phyloP scores from a whole-genome alignment of 768 basidiomycete genomes.

The Boletales sp. region DNA sequence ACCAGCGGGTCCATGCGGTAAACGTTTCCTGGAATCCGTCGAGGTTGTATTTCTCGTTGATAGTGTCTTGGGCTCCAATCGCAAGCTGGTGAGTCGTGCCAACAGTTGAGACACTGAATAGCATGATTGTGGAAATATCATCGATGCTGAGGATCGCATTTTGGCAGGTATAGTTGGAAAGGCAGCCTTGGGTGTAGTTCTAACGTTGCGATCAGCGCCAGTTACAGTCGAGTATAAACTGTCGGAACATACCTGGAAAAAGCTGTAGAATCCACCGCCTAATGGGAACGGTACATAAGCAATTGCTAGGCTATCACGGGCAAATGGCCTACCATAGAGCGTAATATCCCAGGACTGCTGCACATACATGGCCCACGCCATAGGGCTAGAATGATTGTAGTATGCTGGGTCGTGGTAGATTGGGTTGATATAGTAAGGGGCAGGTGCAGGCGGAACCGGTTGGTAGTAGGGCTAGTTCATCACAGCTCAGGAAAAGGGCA shows the following conservation, averaged over 20 bases:
- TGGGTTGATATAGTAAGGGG: constrained; percentile 37
- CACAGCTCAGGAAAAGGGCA: neutral
- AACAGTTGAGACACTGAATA: constrained; percentile 49
- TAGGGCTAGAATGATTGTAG: constrained; percentile 27
- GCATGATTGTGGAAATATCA: constrained; percentile 35
- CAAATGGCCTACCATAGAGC: constrained; percentile 36
- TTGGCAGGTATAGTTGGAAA: constrained; percentile 39
- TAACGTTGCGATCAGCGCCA: constrained; percentile 14
- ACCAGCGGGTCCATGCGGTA: constrained; percentile 33
- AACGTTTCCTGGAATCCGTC: constrained; percentile 46
- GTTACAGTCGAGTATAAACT: neutral
- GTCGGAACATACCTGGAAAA: constrained; percentile 39
- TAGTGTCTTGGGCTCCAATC: constrained; percentile 32
- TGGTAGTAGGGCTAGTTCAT: constrained; percentile 46
- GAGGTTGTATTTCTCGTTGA: constrained; percentile 34
- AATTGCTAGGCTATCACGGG: neutral
- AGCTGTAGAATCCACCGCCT: constrained; percentile 52
- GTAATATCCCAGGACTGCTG: constrained; percentile 39
- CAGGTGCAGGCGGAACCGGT: constrained; percentile 40
- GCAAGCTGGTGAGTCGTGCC: constrained; percentile 42
- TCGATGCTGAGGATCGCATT: constrained; percentile 41
- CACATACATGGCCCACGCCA: constrained; percentile 45
- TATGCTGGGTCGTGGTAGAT: constrained; percentile 38
- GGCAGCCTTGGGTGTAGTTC: constrained; percentile 41
- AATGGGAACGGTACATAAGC: neutral